These are phyloP conservation scores for Setomelanomma holmii DNA, from an alignment of 2,329 filamentous ascomycete genomes.

Conservation along the genomic window DNA sequence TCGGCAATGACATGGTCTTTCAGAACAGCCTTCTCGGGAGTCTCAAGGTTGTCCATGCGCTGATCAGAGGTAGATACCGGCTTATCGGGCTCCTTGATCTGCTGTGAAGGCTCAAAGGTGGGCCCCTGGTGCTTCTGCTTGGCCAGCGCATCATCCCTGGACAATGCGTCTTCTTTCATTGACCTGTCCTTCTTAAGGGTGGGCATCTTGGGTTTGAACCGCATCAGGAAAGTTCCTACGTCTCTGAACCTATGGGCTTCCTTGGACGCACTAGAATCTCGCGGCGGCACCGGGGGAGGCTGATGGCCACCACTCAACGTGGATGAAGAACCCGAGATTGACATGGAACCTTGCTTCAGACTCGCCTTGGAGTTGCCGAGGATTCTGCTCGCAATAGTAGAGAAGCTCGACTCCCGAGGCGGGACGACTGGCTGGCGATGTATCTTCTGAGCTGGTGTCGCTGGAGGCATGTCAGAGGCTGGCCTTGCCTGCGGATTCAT, in stretches of 20 bases:
- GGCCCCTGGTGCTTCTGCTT: too few species aligned
- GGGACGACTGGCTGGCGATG: constrained; percentile 4
- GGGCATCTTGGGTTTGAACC: constrained; percentile 19
- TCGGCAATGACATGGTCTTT: constrained; percentile 13
- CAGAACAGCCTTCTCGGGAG: constrained; percentile 17
- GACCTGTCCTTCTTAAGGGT: background rate
- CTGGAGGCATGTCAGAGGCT: constrained; percentile 7
- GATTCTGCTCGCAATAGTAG: constrained; percentile 19
- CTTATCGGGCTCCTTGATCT: background rate
- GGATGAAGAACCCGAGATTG: constrained; percentile 32
- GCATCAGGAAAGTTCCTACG: constrained; percentile 36
- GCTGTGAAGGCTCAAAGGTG: too few species aligned
- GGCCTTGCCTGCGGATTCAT: constrained; percentile 7
- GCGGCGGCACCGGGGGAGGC: constrained; percentile 34
- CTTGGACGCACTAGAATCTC: constrained; percentile 42
- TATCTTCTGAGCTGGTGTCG: background rate
- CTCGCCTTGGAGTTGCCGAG: constrained; percentile 29
- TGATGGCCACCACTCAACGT: constrained; percentile 22
- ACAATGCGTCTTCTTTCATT: background rate
- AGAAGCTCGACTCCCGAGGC: constrained; percentile 27
- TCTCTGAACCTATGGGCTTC: constrained; percentile 39
- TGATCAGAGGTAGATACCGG: constrained; percentile 3
- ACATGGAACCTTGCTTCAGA: constrained; percentile 27
- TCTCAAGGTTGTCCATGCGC: constrained; percentile 10
- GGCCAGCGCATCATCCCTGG: too few species aligned